These are phyloP conservation scores for Arabidopsis arenosa DNA, from an alignment of 345 rosid species.

Conservation along the genomic window DNA sequence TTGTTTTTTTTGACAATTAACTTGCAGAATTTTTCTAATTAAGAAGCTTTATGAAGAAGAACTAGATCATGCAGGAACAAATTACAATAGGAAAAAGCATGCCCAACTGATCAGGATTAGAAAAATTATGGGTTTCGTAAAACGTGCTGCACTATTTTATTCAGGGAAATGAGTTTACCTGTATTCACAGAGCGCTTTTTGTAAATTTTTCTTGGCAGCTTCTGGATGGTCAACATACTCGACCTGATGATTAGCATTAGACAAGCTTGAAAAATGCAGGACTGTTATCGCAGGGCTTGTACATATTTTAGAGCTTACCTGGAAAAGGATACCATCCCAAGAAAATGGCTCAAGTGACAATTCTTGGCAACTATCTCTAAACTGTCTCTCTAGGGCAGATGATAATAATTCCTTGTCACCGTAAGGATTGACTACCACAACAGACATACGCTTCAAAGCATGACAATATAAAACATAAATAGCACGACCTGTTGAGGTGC, in stretches of 20 bases:
- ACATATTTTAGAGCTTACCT: conserved; percentile 52
- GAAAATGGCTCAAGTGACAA: conserved; percentile 60
- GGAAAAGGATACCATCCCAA: conserved; percentile 54
- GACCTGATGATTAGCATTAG: conserved; percentile 56
- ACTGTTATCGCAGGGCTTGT: conserved; percentile 18
- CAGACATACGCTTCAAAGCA: conserved; percentile 52
- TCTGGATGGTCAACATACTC: conserved; percentile 71
- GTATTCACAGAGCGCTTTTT: conserved; percentile 74
- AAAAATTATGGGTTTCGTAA: conserved; percentile 14
- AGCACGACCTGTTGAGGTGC: conserved; percentile 77
- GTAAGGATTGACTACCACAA: conserved; percentile 76
- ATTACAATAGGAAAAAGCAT: background rate
- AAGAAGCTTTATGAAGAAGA: background rate
- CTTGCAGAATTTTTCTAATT: background rate
- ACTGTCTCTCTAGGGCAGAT: conserved; percentile 77
- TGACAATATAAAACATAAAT: conserved; percentile 68
- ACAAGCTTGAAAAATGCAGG: conserved; percentile 31
- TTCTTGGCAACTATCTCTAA: conserved; percentile 80
- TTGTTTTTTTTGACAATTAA: background rate
- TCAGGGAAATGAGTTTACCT: conserved; percentile 52
- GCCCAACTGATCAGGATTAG: conserved; percentile 3
- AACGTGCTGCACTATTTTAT: conserved; percentile 19
- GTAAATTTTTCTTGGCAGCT: conserved; percentile 75
- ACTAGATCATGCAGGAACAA: background rate
- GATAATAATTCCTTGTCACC: conserved; percentile 69